Base-by-base conservation (phyloP, 2,329 filamentous ascomycete species). In the Grosmannia huntii region DNA sequence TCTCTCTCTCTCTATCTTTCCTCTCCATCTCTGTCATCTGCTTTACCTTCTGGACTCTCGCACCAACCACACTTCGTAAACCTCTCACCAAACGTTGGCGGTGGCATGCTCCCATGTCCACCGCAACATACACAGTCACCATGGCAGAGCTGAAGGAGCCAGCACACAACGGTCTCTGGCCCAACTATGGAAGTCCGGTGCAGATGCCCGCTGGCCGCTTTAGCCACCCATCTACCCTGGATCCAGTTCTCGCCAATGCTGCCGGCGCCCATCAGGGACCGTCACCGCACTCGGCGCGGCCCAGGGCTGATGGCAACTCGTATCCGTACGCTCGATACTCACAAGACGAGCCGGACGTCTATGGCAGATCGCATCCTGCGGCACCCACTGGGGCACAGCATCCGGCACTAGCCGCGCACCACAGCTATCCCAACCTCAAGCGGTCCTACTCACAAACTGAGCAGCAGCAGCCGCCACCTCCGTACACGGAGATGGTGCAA, bases 111-210 rank as follows among this genome's bases (percentile, higher is more conserved):
- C 77, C 72, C 76, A 82, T 82, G 78, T 81, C 80, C 75, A 79
- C 79, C 73, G 78, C 78, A 70, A 79, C 79, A 64, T 81, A 82
- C 70, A 77, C 79, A 73, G 76, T 77, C 68, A 80, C 75, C 69
- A 83, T 83, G 80, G 78, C 80, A 77, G 80, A 83, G 69, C 69
- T 83, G 73, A 82, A 82, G 76, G 80, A 83, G 71, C 72, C 78
- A 67, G 71, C 76, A 68, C 80, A 82, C 70, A 73, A 76, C 65
- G 76, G 74, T 69, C 70, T 83, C 65, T 83, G 80, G 80, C 73
- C 78, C 65, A 79, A 74, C 72, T 83, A 83, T 70, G 75, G 74
- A 62, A 73, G 73, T 61, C 75, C 77, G 59, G 75, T 81, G 62
- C 78, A 79, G 64, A 73, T 83, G 68, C 70, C 77, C 57, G 73